Evolutionary conservation across 1,139 yeast genomes (phyloP).

Genomic region (Blastobotrys malaysiensis): DNA sequence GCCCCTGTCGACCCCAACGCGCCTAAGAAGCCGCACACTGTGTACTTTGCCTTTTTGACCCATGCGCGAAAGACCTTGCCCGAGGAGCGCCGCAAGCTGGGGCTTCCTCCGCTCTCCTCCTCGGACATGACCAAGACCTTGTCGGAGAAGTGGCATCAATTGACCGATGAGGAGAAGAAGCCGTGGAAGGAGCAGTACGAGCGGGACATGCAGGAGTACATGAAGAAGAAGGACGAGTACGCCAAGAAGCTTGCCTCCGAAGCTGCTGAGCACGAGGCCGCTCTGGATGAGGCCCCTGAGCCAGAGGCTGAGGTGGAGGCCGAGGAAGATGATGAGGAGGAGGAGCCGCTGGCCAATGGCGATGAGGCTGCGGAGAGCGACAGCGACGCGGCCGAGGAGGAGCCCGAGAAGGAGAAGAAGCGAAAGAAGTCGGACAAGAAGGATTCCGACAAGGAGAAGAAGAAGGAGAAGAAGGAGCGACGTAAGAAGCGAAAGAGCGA

Average conservation of each 20-base stretch:
- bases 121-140: conserved; percentile 74
- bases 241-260: conserved; percentile 36
- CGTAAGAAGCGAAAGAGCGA: conserved; percentile 24
- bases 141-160: conserved; percentile 69
- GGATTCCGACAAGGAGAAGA: conserved; percentile 15
- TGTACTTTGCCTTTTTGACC: conserved; percentile 69
- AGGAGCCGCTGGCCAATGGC: conserved; percentile 3
- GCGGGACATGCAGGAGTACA: conserved; percentile 58
- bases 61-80: conserved; percentile 40
- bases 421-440: conserved; percentile 1
- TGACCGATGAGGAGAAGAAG: conserved; percentile 61
- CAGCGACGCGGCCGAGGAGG: conserved; percentile 18
- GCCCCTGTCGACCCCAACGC: conserved; percentile 46
- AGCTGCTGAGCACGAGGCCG: conserved; percentile 22
- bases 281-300: not conserved
- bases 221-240: conserved; percentile 59
- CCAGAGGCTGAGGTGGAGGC: conserved; percentile 1
- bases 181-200: conserved; percentile 74
- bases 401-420: not conserved
- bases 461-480: conserved; percentile 20
- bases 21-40: conserved; percentile 61
- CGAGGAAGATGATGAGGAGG: too few relatives aligned
- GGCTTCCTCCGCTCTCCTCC: conserved; percentile 60
- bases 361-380: conserved; percentile 3
- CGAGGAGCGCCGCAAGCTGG: conserved; percentile 56